phyloP scores from a whole-genome alignment of 225 moss, liverwort and hornwort genomes.

The Physcomitrium patens region DNA sequence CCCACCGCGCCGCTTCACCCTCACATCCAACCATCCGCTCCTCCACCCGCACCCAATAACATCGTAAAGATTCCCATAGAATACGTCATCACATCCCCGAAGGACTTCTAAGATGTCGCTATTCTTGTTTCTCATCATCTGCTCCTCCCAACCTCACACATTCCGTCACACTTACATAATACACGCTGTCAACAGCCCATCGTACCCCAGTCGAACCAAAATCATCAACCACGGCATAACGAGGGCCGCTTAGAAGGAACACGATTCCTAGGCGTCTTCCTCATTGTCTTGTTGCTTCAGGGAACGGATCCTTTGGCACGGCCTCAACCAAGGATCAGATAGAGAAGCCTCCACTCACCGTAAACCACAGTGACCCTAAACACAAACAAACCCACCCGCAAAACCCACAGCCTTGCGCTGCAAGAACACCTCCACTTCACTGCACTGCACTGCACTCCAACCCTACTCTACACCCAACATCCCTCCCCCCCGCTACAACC shows the following conservation, averaged over 20 bases:
- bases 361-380: too few relatives aligned
- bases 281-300: slow-evolving; percentile 49
- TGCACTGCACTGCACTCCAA: too few relatives aligned
- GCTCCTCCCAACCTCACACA: not conserved
- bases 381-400: too few relatives aligned
- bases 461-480: too few relatives aligned
- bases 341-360: slow-evolving; percentile 32
- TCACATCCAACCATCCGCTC: too few relatives aligned
- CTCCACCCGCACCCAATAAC: not conserved
- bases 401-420: too few relatives aligned
- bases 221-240: slow-evolving; percentile 30
- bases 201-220: slow-evolving; percentile 36
- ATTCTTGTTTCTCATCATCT: slow-evolving; percentile 43
- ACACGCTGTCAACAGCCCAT: slow-evolving; percentile 49
- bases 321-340: slow-evolving; percentile 58
- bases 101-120: slow-evolving; percentile 38
- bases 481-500: too few relatives aligned
- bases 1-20: too few relatives aligned
- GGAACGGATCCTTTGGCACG: slow-evolving; percentile 63
- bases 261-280: slow-evolving; percentile 48
- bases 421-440: too few relatives aligned
- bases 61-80: slow-evolving; percentile 40
- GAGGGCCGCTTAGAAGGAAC: slow-evolving; percentile 35
- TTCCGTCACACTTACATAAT: rapidly evolving
- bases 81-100: slow-evolving; percentile 34